Evolutionary conservation across 768 basidiomycete genomes (phyloP), one percentile per base, ranked within the genome.

Genomic region (Boletus vermiculosoides): DNA sequence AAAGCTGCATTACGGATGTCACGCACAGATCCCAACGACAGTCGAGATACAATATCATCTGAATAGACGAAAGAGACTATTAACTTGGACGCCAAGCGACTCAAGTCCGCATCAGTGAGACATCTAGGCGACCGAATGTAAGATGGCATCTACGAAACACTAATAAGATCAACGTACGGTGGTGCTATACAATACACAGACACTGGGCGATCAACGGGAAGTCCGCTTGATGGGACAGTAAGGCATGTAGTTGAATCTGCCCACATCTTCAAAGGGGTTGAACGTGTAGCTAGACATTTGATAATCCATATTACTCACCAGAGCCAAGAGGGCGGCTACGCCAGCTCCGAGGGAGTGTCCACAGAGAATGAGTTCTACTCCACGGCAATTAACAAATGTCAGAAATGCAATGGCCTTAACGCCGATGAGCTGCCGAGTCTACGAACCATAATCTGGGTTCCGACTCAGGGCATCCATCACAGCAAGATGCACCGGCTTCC

Each of bases 271-370:
- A 33, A 25, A 42, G 16, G 41, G 5, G n/a, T 52, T 46, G 45
- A 55, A 33, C 40, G 39, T 25, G 31, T 41, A 15, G 18, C 11
- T 34, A 18, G 1, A n/a, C 23, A 56, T 42, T 33, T 8, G 13
- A 31, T 36, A 7, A 47, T 51, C 25, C 6, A 41, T 18, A 9
- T 45, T 33, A 71, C 83, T 68, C 62, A 88, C 88, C 74, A 93
- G 72, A 44, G 85, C 90, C 41, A 92, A 76, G 28, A 93, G 75
- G 3, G 83, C 81, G 37, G 88, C 90, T 3, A 93, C 88, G 2
- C 90, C 92, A 23, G 90, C 90, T 18, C 92, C 92, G 3, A 93
- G 80, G 70, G 88, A 90, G 66, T 94, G 92, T 30, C 92, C 92
- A 62, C 87, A 89, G 40, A 94, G 73, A 13, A 92, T 82, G 25